Base-by-base conservation (phyloP, 441 rosid species). In the Croton laevigatus region DNA sequence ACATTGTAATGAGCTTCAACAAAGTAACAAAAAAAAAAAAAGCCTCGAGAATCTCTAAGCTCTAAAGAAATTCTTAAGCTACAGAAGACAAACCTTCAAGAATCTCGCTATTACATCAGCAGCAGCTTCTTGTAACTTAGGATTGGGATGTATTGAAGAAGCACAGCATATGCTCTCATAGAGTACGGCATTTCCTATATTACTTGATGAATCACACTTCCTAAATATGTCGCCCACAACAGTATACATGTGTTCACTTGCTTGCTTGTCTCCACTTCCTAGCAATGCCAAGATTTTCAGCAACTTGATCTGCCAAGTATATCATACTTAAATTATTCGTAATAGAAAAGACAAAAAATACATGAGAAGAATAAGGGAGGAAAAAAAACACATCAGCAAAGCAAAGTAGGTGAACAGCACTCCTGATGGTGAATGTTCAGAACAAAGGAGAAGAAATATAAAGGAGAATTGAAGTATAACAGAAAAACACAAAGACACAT, bases 201-300 rank as follows among this genome's bases (percentile, higher is more conserved):
- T 95, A 70, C 87, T 89, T 58, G 85, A 76, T 9, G 96, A 80
- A 81, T 95, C 99, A 63, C 90, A 86, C 91, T 93, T 95, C 76
- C 82, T 88, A 73, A 93, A 87, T 76, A 95, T 75, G 80, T 95
- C 99, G 64, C 95, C 97, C 55, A 95, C 80, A 60, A 95, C 97
- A 70, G 96, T 91, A 73, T 89, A 93, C 98, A 90, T 92, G 45
- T 81, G 87, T 79, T 89, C 98, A 70, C 99, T 92, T 0, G 96
- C 93, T 78, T 82, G 93, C 88, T 88, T 95, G 81, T 95, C 99
- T 71, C 99, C 96, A 79, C 88, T 89, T 78, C 99, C 97, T 70
- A 95, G 80, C 83, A 95, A 76, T 3, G 95, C 94, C 83, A 95
- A 77, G 78, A 95, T 91, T 84, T 95, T 95, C 75, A 95, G 80